Evolutionary conservation across 1,284 basidiomycete genomes (phyloP), one percentile per base, ranked within the genome.

Genomic region (Pterulicium gracile): DNA sequence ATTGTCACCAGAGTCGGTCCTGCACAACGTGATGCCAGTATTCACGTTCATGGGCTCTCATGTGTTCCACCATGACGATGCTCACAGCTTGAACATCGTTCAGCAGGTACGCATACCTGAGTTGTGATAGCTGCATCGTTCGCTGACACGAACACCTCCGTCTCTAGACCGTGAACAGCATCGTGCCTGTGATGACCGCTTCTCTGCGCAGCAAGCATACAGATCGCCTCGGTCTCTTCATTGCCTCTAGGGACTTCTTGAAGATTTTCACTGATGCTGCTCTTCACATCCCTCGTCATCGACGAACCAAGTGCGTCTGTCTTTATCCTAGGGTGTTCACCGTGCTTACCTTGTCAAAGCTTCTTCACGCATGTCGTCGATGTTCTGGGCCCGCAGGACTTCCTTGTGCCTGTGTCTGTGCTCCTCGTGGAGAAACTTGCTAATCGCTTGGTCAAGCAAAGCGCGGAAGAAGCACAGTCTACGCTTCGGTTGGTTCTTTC

Each of bases 31-130:
- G 50, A 98, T 98, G 92, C 94, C 96, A 3, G 86, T 99, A 48
- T 98, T 99, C 68, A 98, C 95, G 0, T 98, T 98, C 67, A 97
- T 98, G 85, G 95, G 96, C 21, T 88, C 91, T 4, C 92, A 92
- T 50, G 84, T 98, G 18, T 86, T 98, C 67, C 93, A 97, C 61
- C 77, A 94, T 41, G 96, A 99, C 58, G 96, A 99, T 60, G 79
- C 87, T 0, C 95, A 94, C 65, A 95, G 88, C 59, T 94, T 97
- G 68, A 79, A 82, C 22, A 93, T 98, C 3, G 89, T 98, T 10
- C 92, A 97, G 60, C 89, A 88, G 74, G 89, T 88, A 46, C 50
- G 48, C 27, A 47, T 40, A 18, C 1, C 24, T 10, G 43, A 18
- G 24, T 23, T 40, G 24, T 24, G 36, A 22, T 35, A 23, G 12